Evolutionary conservation across 176 grass and related monocot genomes (phyloP), one percentile per base, ranked within the genome.

Genomic region (Avena insularis): DNA sequence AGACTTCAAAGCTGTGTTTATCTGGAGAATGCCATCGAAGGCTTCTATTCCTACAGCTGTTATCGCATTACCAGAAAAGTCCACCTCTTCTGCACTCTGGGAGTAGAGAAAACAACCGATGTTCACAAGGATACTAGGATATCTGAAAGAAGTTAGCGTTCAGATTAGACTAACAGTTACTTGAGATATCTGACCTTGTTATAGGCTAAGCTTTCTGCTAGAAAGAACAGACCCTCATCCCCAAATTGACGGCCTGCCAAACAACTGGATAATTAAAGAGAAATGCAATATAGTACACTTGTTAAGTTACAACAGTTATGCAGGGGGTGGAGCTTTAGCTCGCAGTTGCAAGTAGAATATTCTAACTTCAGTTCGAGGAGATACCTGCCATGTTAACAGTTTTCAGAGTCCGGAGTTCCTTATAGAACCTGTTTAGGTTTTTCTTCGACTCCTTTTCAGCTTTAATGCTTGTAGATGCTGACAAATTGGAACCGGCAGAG

Each of bases 121-220:
- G 46, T 71, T 77, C 16, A 50, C 4, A 66, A 63, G 58, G 15
- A 80, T 51, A 62, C 1, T 71, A 84, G 16, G 29, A 56, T 80
- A 72, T 38, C 1, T 77, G 27, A 56, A 77, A 54, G 73, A 54
- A 54, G 23, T 19, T 33, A 1, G 23, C 25, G 33, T 77, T 10
- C 49, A 17, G 48, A 53, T 54, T 54, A 55, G 1, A 80, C 20
- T 31, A 80, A 77, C 13, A 10, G 70, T 60, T 77, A 56, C 10
- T 86, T 60, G 76, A 53, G 25, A 88, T 79, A 38, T 59, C 85
- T 70, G 14, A 99, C 97, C 88, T 96, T 95, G 90, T 94, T 96
- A 89, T 96, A 95, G 48, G 90, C 97, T 85, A 99, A 87, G 83
- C 97, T 96, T 93, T 99, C 97, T 46, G 97, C 97, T 71, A 99